Percentiles rank a stretch among this genome's conserved stretches.
Evolutionary conservation across 2,329 filamentous ascomycete species (phyloP).

Genomic region (Penicillium sp.): DNA sequence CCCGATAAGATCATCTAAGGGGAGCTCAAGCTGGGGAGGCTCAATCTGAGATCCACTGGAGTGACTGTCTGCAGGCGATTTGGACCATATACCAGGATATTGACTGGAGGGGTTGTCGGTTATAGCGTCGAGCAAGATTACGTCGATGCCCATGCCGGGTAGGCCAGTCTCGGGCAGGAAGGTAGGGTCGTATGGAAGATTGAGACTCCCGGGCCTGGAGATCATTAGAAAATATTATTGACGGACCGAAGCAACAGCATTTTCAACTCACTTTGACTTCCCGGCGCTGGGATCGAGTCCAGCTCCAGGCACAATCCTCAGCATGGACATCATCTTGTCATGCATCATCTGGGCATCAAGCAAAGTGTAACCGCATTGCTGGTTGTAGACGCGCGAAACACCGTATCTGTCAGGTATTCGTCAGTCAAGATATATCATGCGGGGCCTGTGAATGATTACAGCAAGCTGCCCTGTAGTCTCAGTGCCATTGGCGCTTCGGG

Average conservation of each 20-base stretch:
- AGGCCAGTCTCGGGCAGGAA: conserved; percentile 66
- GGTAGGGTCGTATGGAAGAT: conserved; percentile 73
- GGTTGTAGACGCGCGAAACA: conserved; percentile 74
- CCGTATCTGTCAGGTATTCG: conserved; percentile 54
- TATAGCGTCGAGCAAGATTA: conserved; percentile 43
- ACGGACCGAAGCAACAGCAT: accelerated
- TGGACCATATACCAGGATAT: conserved; percentile 31
- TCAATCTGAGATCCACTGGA: conserved; percentile 25
- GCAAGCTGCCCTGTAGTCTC: conserved; percentile 79
- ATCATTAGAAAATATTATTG: conserved; percentile 25
- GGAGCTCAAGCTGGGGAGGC: conserved; percentile 44
- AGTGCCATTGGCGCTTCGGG: conserved; percentile 84
- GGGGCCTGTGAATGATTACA: conserved; percentile 48
- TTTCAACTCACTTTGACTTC: conserved; percentile 60
- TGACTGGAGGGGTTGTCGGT: conserved; percentile 30
- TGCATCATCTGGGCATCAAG: conserved; percentile 71
- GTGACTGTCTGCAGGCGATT: conserved; percentile 31
- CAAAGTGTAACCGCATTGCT: conserved; percentile 83
- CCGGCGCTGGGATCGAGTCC: conserved; percentile 66
- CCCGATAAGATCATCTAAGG: conserved; percentile 43
- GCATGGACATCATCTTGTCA: conserved; percentile 64
- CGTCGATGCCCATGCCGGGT: conserved; percentile 54
- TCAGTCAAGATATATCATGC: conserved; percentile 11
- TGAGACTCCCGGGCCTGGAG: conserved; percentile 51
- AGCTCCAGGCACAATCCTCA: conserved; percentile 53